These are phyloP conservation scores for Cercospora zeina DNA, from an alignment of 2,329 filamentous ascomycete species.

Conservation along the genomic window DNA sequence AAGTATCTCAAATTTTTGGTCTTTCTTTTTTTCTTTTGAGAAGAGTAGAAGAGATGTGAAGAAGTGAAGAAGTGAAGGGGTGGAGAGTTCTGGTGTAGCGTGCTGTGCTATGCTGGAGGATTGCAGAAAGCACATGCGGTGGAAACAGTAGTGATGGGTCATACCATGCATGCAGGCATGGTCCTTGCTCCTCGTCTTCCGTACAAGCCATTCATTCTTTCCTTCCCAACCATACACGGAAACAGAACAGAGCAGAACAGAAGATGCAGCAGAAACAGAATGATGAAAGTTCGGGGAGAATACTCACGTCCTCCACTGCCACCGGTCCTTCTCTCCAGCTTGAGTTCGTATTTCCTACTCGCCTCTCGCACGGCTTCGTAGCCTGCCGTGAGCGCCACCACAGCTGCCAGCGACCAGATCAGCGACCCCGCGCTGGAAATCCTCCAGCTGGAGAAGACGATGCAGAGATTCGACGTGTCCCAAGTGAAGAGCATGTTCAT, in stretches of 20 bases:
- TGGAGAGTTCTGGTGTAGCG: neutral
- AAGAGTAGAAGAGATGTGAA: neutral
- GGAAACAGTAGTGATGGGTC: too few species aligned
- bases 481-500: conserved; percentile 97
- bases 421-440: conserved; percentile 72
- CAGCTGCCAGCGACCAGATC: conserved; percentile 75
- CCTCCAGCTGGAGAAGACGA: conserved; percentile 91
- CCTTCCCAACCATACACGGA: too few species aligned
- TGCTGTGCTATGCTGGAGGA: too few species aligned
- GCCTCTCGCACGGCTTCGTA: conserved; percentile 85
- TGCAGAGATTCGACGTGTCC: conserved; percentile 90
- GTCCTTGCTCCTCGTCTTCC: too few species aligned
- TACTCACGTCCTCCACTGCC: conserved; percentile 44
- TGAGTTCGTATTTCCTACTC: conserved; percentile 72
- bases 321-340: conserved; percentile 53
- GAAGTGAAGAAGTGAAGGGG: neutral
- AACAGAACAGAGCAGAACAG: too few species aligned
- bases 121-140: too few species aligned
- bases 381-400: conserved; percentile 81
- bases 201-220: too few species aligned
- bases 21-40: neutral
- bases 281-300: neutral
- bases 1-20: neutral
- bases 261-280: too few species aligned
- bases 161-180: too few species aligned